phyloP scores from a whole-genome alignment of 768 basidiomycete species.

The Kwoniella dendrophila region DNA sequence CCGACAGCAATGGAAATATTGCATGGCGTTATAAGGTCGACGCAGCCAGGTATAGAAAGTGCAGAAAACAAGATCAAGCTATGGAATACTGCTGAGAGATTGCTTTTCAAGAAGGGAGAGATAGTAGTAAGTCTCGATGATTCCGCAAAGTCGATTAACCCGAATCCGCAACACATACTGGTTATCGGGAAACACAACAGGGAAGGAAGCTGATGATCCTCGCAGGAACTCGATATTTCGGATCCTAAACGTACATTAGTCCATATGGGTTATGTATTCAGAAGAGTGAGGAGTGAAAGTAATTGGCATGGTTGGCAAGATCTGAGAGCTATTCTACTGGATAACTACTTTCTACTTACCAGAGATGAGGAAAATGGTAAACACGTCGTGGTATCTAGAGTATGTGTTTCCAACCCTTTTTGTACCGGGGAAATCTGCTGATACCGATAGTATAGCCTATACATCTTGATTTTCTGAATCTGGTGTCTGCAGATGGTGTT shows the following conservation, averaged over 20 bases:
- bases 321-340: conserved; percentile 45
- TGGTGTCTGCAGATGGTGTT: conserved; percentile 36
- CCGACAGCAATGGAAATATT: conserved; percentile 72
- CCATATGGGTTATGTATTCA: conserved; percentile 66
- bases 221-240: conserved; percentile 78
- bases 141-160: background rate
- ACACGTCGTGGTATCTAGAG: conserved; percentile 48
- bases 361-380: conserved; percentile 48
- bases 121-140: conserved; percentile 65
- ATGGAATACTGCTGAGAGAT: conserved; percentile 74
- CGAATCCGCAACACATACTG: too few species aligned
- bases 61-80: conserved; percentile 88
- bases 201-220: conserved; percentile 9
- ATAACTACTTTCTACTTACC: conserved; percentile 51
- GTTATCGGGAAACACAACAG: too few species aligned
- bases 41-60: conserved; percentile 80
- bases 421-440: background rate
- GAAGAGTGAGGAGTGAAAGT: conserved; percentile 67
- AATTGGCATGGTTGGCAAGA: conserved; percentile 67
- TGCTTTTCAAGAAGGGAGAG: conserved; percentile 75
- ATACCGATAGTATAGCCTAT: conserved; percentile 34
- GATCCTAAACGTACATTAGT: conserved; percentile 72
- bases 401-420: conserved; percentile 11
- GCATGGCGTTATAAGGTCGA: conserved; percentile 74
- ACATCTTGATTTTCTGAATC: conserved; percentile 44